Conservation (phyloP, 352 stramenopile species). For the Peronospora belbahrii region DNA sequence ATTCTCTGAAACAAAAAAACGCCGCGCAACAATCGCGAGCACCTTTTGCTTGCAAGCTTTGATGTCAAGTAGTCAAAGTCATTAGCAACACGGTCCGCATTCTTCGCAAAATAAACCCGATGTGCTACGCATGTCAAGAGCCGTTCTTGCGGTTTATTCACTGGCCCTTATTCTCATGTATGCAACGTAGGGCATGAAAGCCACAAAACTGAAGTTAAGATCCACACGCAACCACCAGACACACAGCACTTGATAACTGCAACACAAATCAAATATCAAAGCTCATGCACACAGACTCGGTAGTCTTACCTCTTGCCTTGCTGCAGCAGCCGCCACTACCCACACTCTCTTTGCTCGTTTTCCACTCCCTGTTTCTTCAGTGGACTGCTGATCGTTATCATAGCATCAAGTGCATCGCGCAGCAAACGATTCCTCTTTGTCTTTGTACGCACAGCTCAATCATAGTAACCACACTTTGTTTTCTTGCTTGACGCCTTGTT, state of each 20-base stretch:
- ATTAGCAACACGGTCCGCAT: constrained; percentile 33
- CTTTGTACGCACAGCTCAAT: too few species aligned
- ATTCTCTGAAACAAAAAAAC: constrained; percentile 48
- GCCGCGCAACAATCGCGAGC: constrained; percentile 15
- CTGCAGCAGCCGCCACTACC: neutral
- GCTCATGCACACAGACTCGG: constrained; percentile 43
- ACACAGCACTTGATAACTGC: constrained; percentile 48
- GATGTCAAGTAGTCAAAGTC: constrained; percentile 59
- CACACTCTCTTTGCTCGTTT: too few species aligned
- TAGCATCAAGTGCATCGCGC: too few species aligned
- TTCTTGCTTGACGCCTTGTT: too few species aligned
- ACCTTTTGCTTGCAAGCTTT: constrained; percentile 44
- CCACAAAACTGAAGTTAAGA: constrained; percentile 60
- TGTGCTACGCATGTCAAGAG: too few species aligned
- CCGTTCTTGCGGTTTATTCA: too few species aligned
- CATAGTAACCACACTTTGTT: too few species aligned
- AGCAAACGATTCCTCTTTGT: too few species aligned
- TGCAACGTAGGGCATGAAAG: constrained; percentile 51
- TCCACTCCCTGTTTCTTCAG: too few species aligned
- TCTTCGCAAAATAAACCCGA: constrained; percentile 45
- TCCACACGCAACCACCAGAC: constrained; percentile 39
- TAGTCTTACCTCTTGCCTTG: constrained; percentile 1
- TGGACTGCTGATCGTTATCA: too few species aligned
- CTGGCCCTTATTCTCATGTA: constrained; percentile 41
- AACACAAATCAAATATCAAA: constrained; percentile 60